These are phyloP conservation scores for Tremella fuciformis DNA, from an alignment of 768 basidiomycete species.

Conservation along the genomic window DNA sequence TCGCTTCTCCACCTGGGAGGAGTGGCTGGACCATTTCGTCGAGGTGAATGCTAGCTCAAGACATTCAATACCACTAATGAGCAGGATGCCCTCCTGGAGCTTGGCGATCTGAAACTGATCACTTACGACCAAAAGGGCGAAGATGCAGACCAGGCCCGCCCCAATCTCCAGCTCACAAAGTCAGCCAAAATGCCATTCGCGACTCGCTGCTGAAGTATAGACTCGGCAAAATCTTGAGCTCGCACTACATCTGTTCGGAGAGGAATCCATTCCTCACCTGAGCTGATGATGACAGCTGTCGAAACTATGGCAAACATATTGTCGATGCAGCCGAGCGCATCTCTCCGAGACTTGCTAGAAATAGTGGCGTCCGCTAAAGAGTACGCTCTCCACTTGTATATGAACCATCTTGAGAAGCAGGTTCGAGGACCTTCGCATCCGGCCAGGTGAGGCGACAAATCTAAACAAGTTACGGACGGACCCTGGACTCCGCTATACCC, in stretches of 20 bases:
- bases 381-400: slow-evolving; percentile 8
- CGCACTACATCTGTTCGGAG: slow-evolving; percentile 30
- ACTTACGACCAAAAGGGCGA: slow-evolving; percentile 58
- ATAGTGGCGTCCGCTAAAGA: slow-evolving; percentile 31
- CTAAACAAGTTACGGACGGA: slow-evolving; percentile 46
- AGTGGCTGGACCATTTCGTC: slow-evolving; percentile 71
- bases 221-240: slow-evolving; percentile 36
- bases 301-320: slow-evolving; percentile 37
- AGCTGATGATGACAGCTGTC: slow-evolving; percentile 6
- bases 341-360: slow-evolving; percentile 24
- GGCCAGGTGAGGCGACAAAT: slow-evolving; percentile 37
- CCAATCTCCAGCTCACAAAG: neutral
- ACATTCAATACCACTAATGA: neutral
- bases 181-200: neutral
- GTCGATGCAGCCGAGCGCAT: slow-evolving; percentile 15
- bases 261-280: slow-evolving; percentile 1
- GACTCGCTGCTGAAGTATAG: slow-evolving; percentile 6
- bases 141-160: neutral
- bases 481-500: slow-evolving; percentile 73
- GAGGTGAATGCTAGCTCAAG: slow-evolving; percentile 53
- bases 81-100: slow-evolving; percentile 54
- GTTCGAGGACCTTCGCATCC: slow-evolving; percentile 38
- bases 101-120: slow-evolving; percentile 53
- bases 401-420: slow-evolving; percentile 9
- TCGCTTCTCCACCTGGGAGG: slow-evolving; percentile 64